Base-by-base conservation (phyloP, 225 moss, liverwort and hornwort species). In the Thuidium tamariscinum region DNA sequence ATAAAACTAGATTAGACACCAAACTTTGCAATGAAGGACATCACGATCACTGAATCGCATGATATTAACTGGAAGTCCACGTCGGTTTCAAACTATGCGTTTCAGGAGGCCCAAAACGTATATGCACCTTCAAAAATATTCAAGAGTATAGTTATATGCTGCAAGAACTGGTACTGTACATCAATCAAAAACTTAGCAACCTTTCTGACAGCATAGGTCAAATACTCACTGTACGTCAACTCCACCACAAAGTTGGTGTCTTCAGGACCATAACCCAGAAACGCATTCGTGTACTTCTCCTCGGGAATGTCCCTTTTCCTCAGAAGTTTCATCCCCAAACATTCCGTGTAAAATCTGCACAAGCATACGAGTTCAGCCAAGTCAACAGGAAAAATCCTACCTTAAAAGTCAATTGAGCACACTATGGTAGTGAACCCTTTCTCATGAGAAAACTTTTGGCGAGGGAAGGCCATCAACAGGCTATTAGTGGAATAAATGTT, bases 241-340 rank as follows among this genome's bases (percentile, higher is more conserved):
- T 99, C 99, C 84, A 97, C 99, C 34, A 95, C 99, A 73, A 99
- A 99, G 84, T 99, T 95, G 27, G 96, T 92, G 25, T 97, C 97
- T 91, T 99, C 99, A 14, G 99, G 96, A 27, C 99, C 99, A 85
- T 95, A 99, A 68, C 99, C 97, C 54, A 99, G 90, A 80, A 99
- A 99, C 4, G 96, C 99, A 92, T 99, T 99, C 27, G 94, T 95
- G 82, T 99, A 99, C 87, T 96, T 96, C 88, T 99, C 99, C 65
- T 99, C 99, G 30, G 99, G 93, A 77, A 99, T 94, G 56, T 99
- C 99, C 67, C 99, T 94, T 89, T 91, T 95, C 85, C 99, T 88
- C 90, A 99, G 64, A 46, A 99, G 92, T 87, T 99, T 99, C 99
- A 99, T 99, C 78, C 99, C 99, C 89, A 99, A 74, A 75, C 94